Percentiles rank a stretch among this genome's conserved stretches.
These are phyloP conservation scores for Lactarius vividus DNA, from an alignment of 768 basidiomycete species.

Conservation along the genomic window DNA sequence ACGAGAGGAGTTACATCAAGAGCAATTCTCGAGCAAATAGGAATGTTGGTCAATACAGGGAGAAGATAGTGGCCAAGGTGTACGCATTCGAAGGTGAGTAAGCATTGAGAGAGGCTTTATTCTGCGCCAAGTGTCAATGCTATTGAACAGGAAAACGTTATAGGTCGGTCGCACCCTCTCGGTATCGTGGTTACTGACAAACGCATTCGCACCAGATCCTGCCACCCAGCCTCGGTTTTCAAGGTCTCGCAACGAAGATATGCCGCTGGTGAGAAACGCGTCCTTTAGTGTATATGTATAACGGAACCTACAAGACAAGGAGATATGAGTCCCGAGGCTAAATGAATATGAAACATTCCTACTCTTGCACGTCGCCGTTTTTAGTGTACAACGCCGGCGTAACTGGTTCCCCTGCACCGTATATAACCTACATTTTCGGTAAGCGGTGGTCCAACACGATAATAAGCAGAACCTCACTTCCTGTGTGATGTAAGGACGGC, in stretches of 20 bases:
- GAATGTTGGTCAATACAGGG: constrained; percentile 36
- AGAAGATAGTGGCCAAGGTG: constrained; percentile 57
- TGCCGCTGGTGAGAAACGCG: constrained; percentile 51
- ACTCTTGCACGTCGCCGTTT: constrained; percentile 69
- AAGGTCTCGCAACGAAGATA: constrained; percentile 51
- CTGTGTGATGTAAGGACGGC: constrained; percentile 57
- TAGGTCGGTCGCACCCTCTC: constrained; percentile 43
- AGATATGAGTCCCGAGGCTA: not conserved
- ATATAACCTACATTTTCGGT: constrained; percentile 31
- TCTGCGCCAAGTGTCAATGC: constrained; percentile 33
- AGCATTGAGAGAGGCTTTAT: constrained; percentile 51
- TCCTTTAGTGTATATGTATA: constrained; percentile 52
- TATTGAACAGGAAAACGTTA: not conserved
- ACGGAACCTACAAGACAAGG: constrained; percentile 42
- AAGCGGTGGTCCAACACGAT: not conserved
- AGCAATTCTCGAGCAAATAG: not conserved
- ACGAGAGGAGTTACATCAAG: not conserved
- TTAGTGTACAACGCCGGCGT: constrained; percentile 55
- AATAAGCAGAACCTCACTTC: constrained; percentile 37
- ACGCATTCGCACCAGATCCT: constrained; percentile 54
- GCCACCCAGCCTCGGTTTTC: constrained; percentile 58
- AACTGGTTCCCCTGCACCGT: constrained; percentile 48
- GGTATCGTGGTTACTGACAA: constrained; percentile 70
- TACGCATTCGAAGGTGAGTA: constrained; percentile 68
- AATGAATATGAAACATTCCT: constrained; percentile 7